Conservation (phyloP, 2,329 filamentous ascomycete species). For the Penicillium corylophilum region DNA sequence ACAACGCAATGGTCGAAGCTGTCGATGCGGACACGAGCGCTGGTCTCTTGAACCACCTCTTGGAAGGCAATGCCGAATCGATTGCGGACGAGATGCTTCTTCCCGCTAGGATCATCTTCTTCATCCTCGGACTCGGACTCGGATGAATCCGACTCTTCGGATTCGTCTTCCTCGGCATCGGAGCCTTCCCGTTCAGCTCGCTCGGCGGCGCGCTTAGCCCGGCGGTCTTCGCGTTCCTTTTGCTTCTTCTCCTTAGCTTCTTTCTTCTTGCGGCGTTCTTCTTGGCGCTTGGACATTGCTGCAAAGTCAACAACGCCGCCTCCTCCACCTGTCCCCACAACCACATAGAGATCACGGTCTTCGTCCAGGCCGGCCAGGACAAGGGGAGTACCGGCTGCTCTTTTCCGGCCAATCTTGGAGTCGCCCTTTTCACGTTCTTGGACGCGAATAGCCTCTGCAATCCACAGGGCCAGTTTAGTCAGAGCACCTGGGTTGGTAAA, state of each 20-base stretch:
- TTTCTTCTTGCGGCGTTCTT: slow-evolving; percentile 62
- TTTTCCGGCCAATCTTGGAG: slow-evolving; percentile 47
- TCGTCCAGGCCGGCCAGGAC: slow-evolving; percentile 91
- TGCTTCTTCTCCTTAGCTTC: slow-evolving; percentile 63
- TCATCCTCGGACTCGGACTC: slow-evolving; percentile 58
- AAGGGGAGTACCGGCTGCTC: slow-evolving; percentile 67
- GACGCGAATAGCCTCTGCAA: slow-evolving; percentile 86
- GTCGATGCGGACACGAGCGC: slow-evolving; percentile 84
- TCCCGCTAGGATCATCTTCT: slow-evolving; percentile 50
- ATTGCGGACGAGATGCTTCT: slow-evolving; percentile 74
- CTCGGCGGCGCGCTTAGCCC: slow-evolving; percentile 56
- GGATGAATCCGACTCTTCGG: slow-evolving; percentile 61
- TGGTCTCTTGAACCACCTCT: slow-evolving; percentile 89
- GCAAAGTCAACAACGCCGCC: slow-evolving; percentile 69
- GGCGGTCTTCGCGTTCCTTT: slow-evolving; percentile 64
- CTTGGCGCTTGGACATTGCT: slow-evolving; percentile 65
- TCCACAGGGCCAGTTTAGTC: slow-evolving; percentile 90
- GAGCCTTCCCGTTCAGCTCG: slow-evolving; percentile 52
- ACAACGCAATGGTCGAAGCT: slow-evolving; percentile 97
- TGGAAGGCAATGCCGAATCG: slow-evolving; percentile 94
- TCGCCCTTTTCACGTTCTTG: slow-evolving; percentile 82
- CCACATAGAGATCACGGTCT: slow-evolving; percentile 79
- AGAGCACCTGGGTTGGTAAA: slow-evolving; percentile 92
- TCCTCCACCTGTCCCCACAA: slow-evolving; percentile 88
- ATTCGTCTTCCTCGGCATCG: slow-evolving; percentile 61